Evolutionary conservation across 441 rosid species (phyloP), one percentile per base, ranked within the genome.

Genomic region (Melastoma candidum): DNA sequence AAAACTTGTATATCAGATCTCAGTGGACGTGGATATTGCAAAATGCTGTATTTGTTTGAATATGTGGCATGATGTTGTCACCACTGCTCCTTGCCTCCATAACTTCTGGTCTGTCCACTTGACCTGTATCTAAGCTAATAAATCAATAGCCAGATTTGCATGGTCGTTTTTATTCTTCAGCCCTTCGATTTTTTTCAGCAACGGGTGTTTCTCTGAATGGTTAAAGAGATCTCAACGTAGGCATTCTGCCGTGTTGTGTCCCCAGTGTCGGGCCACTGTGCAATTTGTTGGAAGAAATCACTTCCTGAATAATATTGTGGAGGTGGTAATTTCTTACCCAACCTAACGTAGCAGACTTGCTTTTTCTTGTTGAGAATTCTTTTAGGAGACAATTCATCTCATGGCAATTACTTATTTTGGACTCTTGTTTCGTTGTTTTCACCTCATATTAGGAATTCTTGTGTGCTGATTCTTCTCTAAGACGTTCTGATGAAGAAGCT

Each of bases 151-250:
- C 43, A 53, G 36, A 17, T 12, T 47, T 56, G 60, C 56, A 50
- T 39, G 13, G 29, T 4, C 12, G 25, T 58, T 25, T 44, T 27
- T 51, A 32, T 47, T 54, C 26, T 26, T 8, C 48, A 69, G 56
- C 57, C 63, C 59, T 59, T 71, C 22, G 22, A 47, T 52, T 51
- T 27, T 66, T 50, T 60, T 56, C 77, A 93, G 98, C 71, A 93
- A 93, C 63, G 97, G 98, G 49, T 93, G 98, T 77, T 86, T 93
- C 75, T 93, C 95, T 3, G 95, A 88, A 71, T 93, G 97, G 98
- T 64, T 93, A 71, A 79, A 78, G 76, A 82, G 92, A 74, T 84
- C 92, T 5, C 78, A 82, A 69, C 76, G 69, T 48, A 93, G 72
- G 68, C 89, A 62, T 72, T 48, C 79, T 24, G 72, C 48, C 53